These are phyloP conservation scores for Penicillium subrubescens DNA, from an alignment of 495 filamentous ascomycete genomes.

Conservation along the genomic window DNA sequence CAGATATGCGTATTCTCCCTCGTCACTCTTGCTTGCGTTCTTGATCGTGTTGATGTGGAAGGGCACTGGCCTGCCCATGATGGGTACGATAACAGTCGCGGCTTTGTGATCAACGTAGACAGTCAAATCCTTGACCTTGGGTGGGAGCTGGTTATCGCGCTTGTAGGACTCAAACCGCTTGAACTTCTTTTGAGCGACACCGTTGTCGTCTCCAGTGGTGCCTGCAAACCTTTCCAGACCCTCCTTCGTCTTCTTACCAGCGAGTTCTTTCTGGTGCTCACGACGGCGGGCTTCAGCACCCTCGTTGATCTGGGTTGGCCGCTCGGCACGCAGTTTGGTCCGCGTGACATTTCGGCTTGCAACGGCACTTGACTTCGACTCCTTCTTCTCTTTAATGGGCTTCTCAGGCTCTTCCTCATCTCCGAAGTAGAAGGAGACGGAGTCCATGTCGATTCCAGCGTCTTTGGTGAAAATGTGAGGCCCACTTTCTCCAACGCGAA, in stretches of 20 bases:
- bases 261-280: constrained; percentile 91
- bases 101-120: constrained; percentile 91
- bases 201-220: constrained; percentile 81
- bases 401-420: constrained; percentile 75
- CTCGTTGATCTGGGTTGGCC: constrained; percentile 81
- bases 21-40: constrained; percentile 92
- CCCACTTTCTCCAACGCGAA: constrained; percentile 77
- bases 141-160: constrained; percentile 91
- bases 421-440: constrained; percentile 96
- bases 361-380: constrained; percentile 77
- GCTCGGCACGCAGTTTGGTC: constrained; percentile 89
- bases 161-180: constrained; percentile 99
- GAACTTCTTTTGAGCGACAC: constrained; percentile 92
- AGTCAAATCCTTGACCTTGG: constrained; percentile 76
- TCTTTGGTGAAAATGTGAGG: constrained; percentile 88
- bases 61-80: constrained; percentile 96
- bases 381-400: constrained; percentile 71
- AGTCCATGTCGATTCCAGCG: constrained; percentile 85
- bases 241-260: constrained; percentile 82
- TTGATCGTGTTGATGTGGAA: constrained; percentile 99
- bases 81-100: constrained; percentile 85
- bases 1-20: constrained; percentile 90
- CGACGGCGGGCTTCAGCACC: constrained; percentile 85
- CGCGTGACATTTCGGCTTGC: constrained; percentile 91
- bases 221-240: constrained; percentile 80